These are phyloP conservation scores for Ophryocystis elektroscirrha DNA, from an alignment of 169 alveolate species.

Conservation along the genomic window DNA sequence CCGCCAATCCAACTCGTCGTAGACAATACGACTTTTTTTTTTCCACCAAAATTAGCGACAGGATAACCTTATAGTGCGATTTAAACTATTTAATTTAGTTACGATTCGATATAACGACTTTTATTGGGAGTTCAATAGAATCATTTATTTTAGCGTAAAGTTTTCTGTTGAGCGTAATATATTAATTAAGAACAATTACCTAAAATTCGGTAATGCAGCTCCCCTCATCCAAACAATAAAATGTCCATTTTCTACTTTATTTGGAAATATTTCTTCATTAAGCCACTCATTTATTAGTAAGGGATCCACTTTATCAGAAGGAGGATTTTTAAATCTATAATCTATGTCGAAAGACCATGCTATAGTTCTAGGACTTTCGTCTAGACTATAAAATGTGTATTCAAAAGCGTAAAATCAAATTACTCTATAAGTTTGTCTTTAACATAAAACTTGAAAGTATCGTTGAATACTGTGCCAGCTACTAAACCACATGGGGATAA, in stretches of 20 bases:
- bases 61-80: no score
- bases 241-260: constrained; percentile 16
- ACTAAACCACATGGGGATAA: constrained; percentile 16
- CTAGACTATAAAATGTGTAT: background rate
- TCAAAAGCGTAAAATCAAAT: constrained; percentile 1
- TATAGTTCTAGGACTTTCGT: background rate
- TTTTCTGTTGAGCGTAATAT: no score
- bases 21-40: constrained; percentile 11
- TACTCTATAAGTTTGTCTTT: constrained; percentile 7
- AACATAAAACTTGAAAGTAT: constrained; percentile 4
- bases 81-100: no score
- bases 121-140: constrained; percentile 6
- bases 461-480: constrained; percentile 13
- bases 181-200: no score
- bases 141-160: constrained; percentile 12
- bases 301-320: background rate
- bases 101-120: constrained; percentile 1
- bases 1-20: constrained; percentile 13
- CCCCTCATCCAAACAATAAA: constrained; percentile 19
- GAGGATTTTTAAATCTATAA: background rate
- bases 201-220: constrained; percentile 8
- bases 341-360: background rate
- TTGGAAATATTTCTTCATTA: constrained; percentile 14
- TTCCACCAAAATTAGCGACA: constrained; percentile 1
- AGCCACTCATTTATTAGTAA: constrained; percentile 5